Evolutionary conservation across 768 basidiomycete species (phyloP).

Genomic region (Rhizopogon vulgaris): DNA sequence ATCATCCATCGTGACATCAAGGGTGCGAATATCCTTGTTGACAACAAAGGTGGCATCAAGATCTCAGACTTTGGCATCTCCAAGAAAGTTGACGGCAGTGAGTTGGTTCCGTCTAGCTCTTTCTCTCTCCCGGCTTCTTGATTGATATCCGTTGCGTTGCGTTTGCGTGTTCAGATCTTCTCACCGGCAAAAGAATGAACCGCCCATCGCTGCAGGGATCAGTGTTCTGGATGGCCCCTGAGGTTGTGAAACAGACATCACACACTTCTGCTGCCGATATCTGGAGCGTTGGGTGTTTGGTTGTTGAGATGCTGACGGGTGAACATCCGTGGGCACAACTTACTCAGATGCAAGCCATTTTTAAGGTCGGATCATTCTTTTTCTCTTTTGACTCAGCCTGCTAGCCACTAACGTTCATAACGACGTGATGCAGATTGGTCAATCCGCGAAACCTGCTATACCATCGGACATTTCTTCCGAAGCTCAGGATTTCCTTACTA

Average conservation of each 20-base stretch:
- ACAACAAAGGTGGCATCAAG: slow-evolving; percentile 96
- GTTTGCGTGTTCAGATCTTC: slow-evolving; percentile 25
- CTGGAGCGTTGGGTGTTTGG: slow-evolving; percentile 92
- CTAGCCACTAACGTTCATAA: background rate
- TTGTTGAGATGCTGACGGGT: slow-evolving; percentile 96
- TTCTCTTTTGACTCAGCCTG: background rate
- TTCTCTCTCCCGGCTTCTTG: background rate
- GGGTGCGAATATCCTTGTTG: slow-evolving; percentile 96
- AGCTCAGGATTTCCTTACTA: slow-evolving; percentile 79
- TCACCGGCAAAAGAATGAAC: slow-evolving; percentile 65
- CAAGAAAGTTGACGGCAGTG: slow-evolving; percentile 95
- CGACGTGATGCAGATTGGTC: slow-evolving; percentile 65
- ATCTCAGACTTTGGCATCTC: slow-evolving; percentile 97
- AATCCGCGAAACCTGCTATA: slow-evolving; percentile 78
- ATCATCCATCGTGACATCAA: slow-evolving; percentile 99
- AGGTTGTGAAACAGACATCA: slow-evolving; percentile 93
- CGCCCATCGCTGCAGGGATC: slow-evolving; percentile 94
- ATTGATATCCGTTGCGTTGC: slow-evolving; percentile 27
- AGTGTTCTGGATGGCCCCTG: slow-evolving; percentile 99
- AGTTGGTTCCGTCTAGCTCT: slow-evolving; percentile 29
- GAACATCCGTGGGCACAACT: slow-evolving; percentile 94
- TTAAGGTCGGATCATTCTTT: slow-evolving; percentile 54
- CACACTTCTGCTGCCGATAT: slow-evolving; percentile 93
- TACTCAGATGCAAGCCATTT: slow-evolving; percentile 99
- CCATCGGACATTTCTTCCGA: slow-evolving; percentile 90